Percentiles rank a stretch among this genome's conserved stretches.
Conservation (phyloP, 1,284 basidiomycete species). For the Polyporus tsugae region DNA sequence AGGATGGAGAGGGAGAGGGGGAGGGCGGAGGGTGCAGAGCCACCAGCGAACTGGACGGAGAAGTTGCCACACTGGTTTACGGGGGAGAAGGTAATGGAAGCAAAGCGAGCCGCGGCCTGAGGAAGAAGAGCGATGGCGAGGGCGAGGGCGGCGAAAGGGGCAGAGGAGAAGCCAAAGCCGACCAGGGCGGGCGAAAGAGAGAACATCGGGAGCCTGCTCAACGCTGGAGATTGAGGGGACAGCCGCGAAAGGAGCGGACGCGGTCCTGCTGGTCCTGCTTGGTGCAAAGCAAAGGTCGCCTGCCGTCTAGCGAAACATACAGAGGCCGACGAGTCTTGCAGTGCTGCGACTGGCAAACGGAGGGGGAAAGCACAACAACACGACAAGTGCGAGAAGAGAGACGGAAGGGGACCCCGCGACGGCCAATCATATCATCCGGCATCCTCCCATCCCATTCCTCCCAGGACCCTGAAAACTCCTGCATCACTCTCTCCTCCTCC, state of each 20-base stretch:
- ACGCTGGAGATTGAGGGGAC: constrained; percentile 29
- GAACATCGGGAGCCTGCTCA: constrained; percentile 43
- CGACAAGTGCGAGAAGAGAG: background rate
- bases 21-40: constrained; percentile 43
- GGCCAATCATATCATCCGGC: background rate
- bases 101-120: constrained; percentile 53
- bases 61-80: constrained; percentile 65
- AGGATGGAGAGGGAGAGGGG: constrained; percentile 61
- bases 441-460: background rate
- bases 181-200: constrained; percentile 44
- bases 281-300: constrained; percentile 28
- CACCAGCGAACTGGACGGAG: constrained; percentile 54
- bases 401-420: background rate
- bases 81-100: constrained; percentile 55
- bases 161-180: constrained; percentile 37
- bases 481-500: background rate
- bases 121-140: constrained; percentile 50
- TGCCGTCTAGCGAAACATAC: constrained; percentile 9
- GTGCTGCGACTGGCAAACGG: constrained; percentile 6
- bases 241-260: constrained; percentile 34
- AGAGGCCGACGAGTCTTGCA: constrained; percentile 11
- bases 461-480: constrained; percentile 4
- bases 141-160: constrained; percentile 39
- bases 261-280: constrained; percentile 38
- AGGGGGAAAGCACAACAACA: background rate